Evolutionary conservation across 1,139 yeast species (phyloP).

Genomic region (Wickerhamomyces sp.): DNA sequence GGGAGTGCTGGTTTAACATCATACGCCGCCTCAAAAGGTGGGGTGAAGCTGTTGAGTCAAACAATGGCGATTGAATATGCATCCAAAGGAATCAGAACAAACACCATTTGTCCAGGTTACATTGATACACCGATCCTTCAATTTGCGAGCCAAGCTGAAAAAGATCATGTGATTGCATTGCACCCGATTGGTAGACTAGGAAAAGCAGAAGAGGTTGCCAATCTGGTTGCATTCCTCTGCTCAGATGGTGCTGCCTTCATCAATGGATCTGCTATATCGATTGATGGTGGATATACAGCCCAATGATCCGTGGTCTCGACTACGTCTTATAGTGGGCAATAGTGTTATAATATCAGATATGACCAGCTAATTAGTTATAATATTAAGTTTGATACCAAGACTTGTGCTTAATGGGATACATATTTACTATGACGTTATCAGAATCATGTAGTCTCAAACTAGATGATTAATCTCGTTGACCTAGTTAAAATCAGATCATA

Average conservation of each 20-base stretch:
- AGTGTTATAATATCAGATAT: too few relatives aligned
- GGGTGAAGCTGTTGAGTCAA: not conserved
- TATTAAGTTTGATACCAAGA: too few relatives aligned
- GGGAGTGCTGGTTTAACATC: not conserved
- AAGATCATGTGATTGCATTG: not conserved
- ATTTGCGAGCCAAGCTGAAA: not conserved
- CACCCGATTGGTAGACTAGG: not conserved
- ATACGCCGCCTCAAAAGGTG: not conserved
- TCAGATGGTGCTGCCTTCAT: not conserved
- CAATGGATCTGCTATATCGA: not conserved
- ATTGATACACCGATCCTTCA: not conserved
- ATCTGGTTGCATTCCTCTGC: not conserved
- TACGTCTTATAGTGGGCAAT: too few relatives aligned
- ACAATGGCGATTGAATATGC: not conserved
- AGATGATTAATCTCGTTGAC: too few relatives aligned
- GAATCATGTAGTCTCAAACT: too few relatives aligned
- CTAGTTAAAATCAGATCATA: too few relatives aligned
- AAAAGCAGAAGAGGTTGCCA: not conserved
- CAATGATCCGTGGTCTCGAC: too few relatives aligned
- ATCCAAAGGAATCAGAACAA: not conserved
- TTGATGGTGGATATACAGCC: not conserved
- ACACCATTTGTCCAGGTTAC: not conserved
- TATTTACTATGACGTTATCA: too few relatives aligned
- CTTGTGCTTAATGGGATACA: too few relatives aligned
- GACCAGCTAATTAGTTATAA: too few relatives aligned